phyloP scores from a whole-genome alignment of 2,329 filamentous ascomycete genomes.

The Herpotrichia juniperi region DNA sequence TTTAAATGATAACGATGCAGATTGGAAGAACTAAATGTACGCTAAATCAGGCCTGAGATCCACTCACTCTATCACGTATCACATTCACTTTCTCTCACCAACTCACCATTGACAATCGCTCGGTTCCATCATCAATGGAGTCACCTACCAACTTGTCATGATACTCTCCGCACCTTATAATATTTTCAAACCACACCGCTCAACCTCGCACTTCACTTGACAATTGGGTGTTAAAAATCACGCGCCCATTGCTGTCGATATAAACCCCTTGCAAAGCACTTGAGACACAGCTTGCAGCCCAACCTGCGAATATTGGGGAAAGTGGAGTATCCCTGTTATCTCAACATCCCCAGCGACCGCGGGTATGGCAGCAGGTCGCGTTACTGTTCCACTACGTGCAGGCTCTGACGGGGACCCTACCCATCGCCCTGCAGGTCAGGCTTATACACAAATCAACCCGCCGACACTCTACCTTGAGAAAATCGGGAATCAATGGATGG shows the following conservation, averaged over 20 bases:
- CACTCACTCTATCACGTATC: neutral
- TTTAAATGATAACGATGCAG: too few species aligned
- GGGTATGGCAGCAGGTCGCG: neutral
- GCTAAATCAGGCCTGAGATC: neutral
- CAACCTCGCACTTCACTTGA: neutral
- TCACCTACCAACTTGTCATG: neutral
- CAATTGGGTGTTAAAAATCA: too few species aligned
- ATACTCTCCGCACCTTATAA: neutral
- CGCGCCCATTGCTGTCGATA: neutral
- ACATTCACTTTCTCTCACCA: neutral
- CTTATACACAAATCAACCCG: conserved; percentile 46
- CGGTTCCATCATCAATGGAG: neutral
- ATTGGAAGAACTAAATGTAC: neutral
- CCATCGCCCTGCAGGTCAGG: conserved; percentile 26
- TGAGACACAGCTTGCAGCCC: neutral
- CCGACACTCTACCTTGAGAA: conserved; percentile 53
- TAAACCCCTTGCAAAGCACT: neutral
- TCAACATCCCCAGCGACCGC: neutral
- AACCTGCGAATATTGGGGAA: neutral
- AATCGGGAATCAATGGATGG: conserved; percentile 57
- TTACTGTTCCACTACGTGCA: conserved; percentile 29
- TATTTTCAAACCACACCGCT: neutral
- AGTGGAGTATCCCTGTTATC: neutral
- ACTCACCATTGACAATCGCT: neutral
- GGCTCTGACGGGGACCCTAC: conserved; percentile 45